Base-by-base conservation (phyloP, 305 asterid genomes). In the Rubia balearica region DNA sequence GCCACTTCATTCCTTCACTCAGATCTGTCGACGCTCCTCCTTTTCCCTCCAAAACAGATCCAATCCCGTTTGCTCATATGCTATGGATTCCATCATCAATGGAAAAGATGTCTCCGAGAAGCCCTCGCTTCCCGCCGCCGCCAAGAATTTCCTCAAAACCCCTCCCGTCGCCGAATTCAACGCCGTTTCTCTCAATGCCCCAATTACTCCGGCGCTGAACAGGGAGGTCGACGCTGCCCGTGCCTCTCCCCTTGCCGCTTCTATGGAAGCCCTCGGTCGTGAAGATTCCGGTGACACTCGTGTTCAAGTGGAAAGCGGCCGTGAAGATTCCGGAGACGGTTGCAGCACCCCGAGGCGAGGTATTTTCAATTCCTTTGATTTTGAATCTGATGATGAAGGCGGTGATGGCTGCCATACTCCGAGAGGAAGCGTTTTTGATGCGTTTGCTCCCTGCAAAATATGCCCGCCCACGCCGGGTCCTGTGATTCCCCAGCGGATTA, bases 391-490 rank as follows among this genome's bases (percentile, higher is more conserved):
- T 38, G 68, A 64, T 19, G 68, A 57, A 7, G 63, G 21, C 24
- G 59, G 59, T 22, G 63, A 64, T 64, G 68, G 68, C 53, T 40
- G 16, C 27, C 14, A 3, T 3, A 64, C 68, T 41, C 68, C 68
- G 0, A 64, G 17, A 14, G 33, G 17, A 16, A 64, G 53, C 0
- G 33, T 64, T 41, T 64, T 64, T 41, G 68, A 64, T 64, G 49
- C 68, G 36, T 64, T 64, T 41, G 68, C 68, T 40, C 68, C 68
- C 16, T 64, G 68, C 45, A n/a, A 64, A 64, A 64, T 46, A 14
- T 64, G 68, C 53, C 68, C 68, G 0, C 51, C 51, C 36, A 64
- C 68, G 30, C 68, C 68, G 6, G 68, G 68, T n/a, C 68, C 68
- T n/a, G 68, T 41, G 33, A 64, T 40, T 3, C 68, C 51, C 53